Evolutionary conservation across 2,329 filamentous ascomycete species (phyloP).

Genomic region (Drechmeria coniospora): DNA sequence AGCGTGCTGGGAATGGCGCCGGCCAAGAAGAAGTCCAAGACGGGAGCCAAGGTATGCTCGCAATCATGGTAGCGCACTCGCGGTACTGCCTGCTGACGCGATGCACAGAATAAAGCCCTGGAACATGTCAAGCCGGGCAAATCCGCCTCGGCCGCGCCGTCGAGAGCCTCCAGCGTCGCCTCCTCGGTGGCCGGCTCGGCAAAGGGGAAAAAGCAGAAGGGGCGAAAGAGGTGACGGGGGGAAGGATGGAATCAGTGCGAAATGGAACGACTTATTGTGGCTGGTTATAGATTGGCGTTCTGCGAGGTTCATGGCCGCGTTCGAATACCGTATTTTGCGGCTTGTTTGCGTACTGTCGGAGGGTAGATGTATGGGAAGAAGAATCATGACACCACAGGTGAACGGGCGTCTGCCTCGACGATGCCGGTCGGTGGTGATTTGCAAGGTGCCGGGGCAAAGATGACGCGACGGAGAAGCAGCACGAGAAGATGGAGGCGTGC

Average conservation of each 20-base stretch:
- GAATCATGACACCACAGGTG: no score
- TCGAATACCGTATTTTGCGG: background rate
- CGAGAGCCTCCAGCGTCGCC: conserved; percentile 74
- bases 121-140: conserved; percentile 78
- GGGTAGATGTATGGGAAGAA: no score
- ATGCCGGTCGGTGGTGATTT: no score
- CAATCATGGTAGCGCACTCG: no score
- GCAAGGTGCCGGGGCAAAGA: no score
- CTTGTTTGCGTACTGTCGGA: no score
- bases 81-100: no score
- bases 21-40: conserved; percentile 91
- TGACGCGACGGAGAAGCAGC: background rate
- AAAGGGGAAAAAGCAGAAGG: conserved; percentile 26
- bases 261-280: no score
- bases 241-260: no score
- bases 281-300: background rate
- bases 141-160: conserved; percentile 59
- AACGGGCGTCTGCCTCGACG: no score
- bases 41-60: conserved; percentile 58
- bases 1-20: conserved; percentile 65
- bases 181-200: conserved; percentile 48
- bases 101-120: conserved; percentile 81
- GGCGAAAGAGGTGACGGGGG: conserved; percentile 11
- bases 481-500: background rate
- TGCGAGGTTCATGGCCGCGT: background rate